Evolutionary conservation across 768 basidiomycete genomes (phyloP), one percentile per base, ranked within the genome.

Genomic region (Russula brevipes): DNA sequence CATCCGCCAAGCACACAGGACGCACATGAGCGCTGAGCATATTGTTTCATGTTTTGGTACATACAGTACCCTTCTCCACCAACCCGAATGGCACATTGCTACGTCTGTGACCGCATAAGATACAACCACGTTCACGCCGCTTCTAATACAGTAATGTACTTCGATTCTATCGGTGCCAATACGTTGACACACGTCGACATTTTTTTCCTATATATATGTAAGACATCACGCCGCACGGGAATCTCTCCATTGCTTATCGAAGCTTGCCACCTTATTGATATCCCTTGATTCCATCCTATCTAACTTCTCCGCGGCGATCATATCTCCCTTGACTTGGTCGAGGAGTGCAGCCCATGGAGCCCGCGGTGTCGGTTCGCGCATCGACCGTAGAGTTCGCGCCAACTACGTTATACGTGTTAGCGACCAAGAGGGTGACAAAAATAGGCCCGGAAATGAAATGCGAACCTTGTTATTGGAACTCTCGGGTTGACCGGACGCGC

Each of bases 251-350:
- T 60, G 49, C 51, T 50, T 64, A 10, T 64, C 63, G 0, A 50
- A 44, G 46, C 38, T 64, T 10, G 30, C 30, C 19, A 33, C 35
- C 31, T 41, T 60, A 39, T n/a, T 53, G 36, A 24, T 42, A 47
- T 64, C 59, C 41, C 59, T 47, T 14, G 54, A 33, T 38, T 85
- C 84, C 36, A 82, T 69, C 11, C 80, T 75, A 53, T 84, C 79
- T 55, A 91, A 73, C 71, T 88, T 89, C 72, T 91, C 88, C 52
- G 85, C 82, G 2, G 87, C 87, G 7, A 83, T 73, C 4, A 89
- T 75, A 61, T 89, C 87, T 56, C 83, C 84, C 49, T 75, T 77
- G n/a, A 79, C 77, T 66, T 88, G 86, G 42, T 80, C 79, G 4
- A 87, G 72, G 57, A 87, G 72, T n/a, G 70, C 69, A 5, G 79